Evolutionary conservation across 2,329 filamentous ascomycete species (phyloP), one percentile per base, ranked within the genome.

Genomic region (Trichoderma asperellum): DNA sequence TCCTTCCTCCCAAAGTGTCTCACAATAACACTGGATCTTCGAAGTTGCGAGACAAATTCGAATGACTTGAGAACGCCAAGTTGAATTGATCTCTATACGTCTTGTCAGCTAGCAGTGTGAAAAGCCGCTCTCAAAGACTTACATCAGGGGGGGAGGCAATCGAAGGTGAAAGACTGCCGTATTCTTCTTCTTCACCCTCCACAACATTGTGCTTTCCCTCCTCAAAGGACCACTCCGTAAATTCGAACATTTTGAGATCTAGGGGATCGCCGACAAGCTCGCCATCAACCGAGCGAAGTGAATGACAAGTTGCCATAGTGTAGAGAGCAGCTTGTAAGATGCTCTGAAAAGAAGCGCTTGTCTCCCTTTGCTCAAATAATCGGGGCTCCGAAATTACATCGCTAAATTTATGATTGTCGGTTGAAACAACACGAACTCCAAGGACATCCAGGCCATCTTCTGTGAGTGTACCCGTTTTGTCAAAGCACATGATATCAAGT

Each of bases 201-300:
- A 85, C 87, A 29, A 85, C 81, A 64, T 86, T 86, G 73, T 94
- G 90, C 57, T 89, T 89, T 2, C 94, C 93, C 82, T 99, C 96
- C 77, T 97, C 92, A 74, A 93, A 99, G 4, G 88, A 87, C 96
- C 96, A 99, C 6, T 88, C 87, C 0, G 96, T 98, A 74, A 97
- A 99, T 73, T 97, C 91, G 77, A 99, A 99, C 96, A 99, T 99
- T 78, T 98, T 98, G 69, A 97, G 85, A 78, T 99, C 96, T 1
- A 99, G 84, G 5, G 96, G 96, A 76, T 99, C 96, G 1, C 96
- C 96, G 40, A 99, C 86, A 52, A 98, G 87, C 77, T 97, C 94
- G 59, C 88, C 91, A 71, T 98, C 94, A 18, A 99, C 91, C 12
- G 91, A 88, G 58, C 94, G 89, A 10, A 99, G 84, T 0, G 95